These are phyloP conservation scores for Debaryomyces sp. DNA, from an alignment of 1,139 yeast species.

Conservation along the genomic window DNA sequence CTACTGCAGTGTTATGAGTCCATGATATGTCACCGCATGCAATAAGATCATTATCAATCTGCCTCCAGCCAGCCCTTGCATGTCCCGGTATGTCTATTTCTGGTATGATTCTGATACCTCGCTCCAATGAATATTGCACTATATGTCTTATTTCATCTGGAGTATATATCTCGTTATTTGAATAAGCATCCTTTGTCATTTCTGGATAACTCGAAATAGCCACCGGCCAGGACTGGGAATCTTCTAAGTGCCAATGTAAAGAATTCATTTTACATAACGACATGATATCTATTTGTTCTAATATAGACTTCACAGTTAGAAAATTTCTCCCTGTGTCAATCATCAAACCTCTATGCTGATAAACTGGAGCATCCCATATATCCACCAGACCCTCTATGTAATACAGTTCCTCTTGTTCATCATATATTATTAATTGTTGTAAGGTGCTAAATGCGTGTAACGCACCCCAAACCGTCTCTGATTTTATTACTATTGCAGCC, in stretches of 20 bases:
- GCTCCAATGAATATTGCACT: conserved; percentile 35
- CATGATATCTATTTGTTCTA: conserved; percentile 47
- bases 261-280: conserved; percentile 44
- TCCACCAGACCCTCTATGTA: conserved; percentile 37
- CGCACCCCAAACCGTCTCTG: conserved; percentile 49
- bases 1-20: conserved; percentile 40
- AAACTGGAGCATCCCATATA: conserved; percentile 42
- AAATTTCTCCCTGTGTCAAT: conserved; percentile 50
- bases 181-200: conserved; percentile 48
- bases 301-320: conserved; percentile 29
- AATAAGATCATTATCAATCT: conserved; percentile 35
- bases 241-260: conserved; percentile 51
- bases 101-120: conserved; percentile 50
- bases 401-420: conserved; percentile 20
- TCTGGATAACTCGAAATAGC: conserved; percentile 38
- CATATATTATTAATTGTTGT: conserved; percentile 43
- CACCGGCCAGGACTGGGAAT: conserved; percentile 52
- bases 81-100: conserved; percentile 56
- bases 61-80: conserved; percentile 47
- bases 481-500: conserved; percentile 24
- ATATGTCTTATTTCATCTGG: conserved; percentile 33
- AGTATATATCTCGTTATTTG: conserved; percentile 35
- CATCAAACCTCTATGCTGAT: conserved; percentile 48
- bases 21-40: conserved; percentile 40
- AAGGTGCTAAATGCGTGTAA: conserved; percentile 47